phyloP scores from a whole-genome alignment of 352 stramenopile species.

The Phytophthora cajani region DNA sequence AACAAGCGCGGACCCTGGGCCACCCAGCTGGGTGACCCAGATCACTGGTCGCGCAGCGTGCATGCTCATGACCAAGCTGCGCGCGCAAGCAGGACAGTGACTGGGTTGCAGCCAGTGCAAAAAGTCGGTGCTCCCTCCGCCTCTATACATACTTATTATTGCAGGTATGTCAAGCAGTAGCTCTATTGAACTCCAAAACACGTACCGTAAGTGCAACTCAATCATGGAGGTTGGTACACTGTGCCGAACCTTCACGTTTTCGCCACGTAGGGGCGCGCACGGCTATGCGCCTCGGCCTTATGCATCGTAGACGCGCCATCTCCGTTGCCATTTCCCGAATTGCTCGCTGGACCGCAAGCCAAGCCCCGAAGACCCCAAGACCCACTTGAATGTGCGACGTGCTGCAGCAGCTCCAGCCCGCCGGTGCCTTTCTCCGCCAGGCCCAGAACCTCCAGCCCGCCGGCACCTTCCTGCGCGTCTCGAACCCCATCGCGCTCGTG shows the following conservation, averaged over 20 bases:
- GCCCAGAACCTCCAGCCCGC: conserved; percentile 3
- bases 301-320: conserved; percentile 24
- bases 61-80: conserved; percentile 19
- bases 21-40: too few relatives aligned
- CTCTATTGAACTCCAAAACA: not conserved
- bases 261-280: conserved; percentile 22
- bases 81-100: not conserved
- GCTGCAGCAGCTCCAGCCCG: conserved; percentile 35
- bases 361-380: conserved; percentile 9
- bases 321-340: conserved; percentile 30
- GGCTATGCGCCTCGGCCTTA: not conserved
- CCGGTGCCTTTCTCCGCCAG: conserved; percentile 42
- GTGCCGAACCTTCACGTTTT: conserved; percentile 18
- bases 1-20: not conserved
- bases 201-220: not conserved
- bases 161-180: not conserved
- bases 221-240: conserved; percentile 7
- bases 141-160: conserved; percentile 9
- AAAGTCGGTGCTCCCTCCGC: conserved; percentile 12
- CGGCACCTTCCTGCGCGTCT: not conserved
- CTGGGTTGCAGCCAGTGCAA: conserved; percentile 13
- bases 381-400: conserved; percentile 36
- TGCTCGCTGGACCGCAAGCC: conserved; percentile 21
- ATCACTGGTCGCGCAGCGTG: conserved; percentile 8
- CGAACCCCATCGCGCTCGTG: conserved; percentile 25